phyloP scores from a whole-genome alignment of 2,329 filamentous ascomycete genomes.

The Penicillium hordei region DNA sequence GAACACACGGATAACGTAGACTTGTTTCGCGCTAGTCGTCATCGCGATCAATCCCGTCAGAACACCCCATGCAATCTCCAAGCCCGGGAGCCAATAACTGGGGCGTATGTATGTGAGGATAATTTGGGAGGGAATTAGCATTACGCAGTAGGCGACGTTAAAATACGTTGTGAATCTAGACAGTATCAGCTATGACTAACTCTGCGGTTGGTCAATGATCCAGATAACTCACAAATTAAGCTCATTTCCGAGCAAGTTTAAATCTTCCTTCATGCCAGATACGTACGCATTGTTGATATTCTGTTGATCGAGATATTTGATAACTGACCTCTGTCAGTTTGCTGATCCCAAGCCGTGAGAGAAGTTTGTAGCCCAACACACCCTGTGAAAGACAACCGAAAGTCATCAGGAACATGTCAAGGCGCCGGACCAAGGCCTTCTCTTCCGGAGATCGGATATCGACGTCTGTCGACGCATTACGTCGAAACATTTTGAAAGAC shows the following conservation, averaged over 20 bases:
- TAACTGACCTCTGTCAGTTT: conserved; percentile 23
- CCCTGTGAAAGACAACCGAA: conserved; percentile 45
- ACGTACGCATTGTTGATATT: conserved; percentile 32
- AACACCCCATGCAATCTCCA: conserved; percentile 34
- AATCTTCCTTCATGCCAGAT: conserved; percentile 29
- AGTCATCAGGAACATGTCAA: conserved; percentile 42
- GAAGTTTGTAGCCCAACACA: conserved; percentile 7
- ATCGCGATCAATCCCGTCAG: conserved; percentile 32
- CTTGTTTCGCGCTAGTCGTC: conserved; percentile 30
- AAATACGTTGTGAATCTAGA: conserved; percentile 42
- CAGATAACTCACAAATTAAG: conserved; percentile 20
- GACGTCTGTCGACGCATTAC: conserved; percentile 5
- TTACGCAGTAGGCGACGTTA: conserved; percentile 43
- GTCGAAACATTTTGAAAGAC: conserved; percentile 14
- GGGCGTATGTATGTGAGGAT: conserved; percentile 40
- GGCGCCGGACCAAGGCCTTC: conserved; percentile 37
- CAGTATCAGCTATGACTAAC: neutral
- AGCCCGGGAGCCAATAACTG: conserved; percentile 30
- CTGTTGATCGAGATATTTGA: conserved; percentile 28
- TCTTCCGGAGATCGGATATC: conserved; percentile 32
- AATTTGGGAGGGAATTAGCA: conserved; percentile 43
- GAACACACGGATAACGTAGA: conserved; percentile 33
- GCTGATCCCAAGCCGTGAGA: neutral
- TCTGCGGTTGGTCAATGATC: too few species aligned
- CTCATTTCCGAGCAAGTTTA: conserved; percentile 24